phyloP scores from a whole-genome alignment of 352 stramenopile species.

The Pythium dissimile region DNA sequence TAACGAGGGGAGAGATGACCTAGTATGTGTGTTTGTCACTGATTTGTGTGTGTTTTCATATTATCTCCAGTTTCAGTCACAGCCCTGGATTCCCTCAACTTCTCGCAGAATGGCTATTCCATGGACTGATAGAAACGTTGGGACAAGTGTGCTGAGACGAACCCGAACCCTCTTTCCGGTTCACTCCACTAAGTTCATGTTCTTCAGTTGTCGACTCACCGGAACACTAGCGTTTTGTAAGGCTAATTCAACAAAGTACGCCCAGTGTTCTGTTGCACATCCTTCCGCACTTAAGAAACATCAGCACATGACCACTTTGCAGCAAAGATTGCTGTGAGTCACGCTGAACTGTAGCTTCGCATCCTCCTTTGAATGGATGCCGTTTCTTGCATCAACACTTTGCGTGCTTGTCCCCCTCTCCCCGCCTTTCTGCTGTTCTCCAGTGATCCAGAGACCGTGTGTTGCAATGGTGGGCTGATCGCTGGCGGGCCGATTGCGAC shows the following conservation, averaged over 20 bases:
- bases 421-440: neutral
- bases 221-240: neutral
- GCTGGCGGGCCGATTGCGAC: no score
- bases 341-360: neutral
- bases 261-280: neutral
- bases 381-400: no score
- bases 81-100: neutral
- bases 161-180: neutral
- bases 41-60: no score
- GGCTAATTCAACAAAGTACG: neutral
- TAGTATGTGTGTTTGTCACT: no score
- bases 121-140: neutral
- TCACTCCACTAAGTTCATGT: neutral
- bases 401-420: neutral
- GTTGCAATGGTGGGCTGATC: no score
- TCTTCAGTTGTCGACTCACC: neutral
- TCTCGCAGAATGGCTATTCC: neutral
- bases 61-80: neutral
- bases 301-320: neutral
- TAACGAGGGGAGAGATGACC: no score
- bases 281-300: neutral
- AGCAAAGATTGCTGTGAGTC: neutral
- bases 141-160: neutral
- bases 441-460: slow-evolving; percentile 2
- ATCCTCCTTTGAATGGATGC: no score